Base-by-base conservation (phyloP, 805 yeast species). In the Metschnikowia kunwiensis region DNA sequence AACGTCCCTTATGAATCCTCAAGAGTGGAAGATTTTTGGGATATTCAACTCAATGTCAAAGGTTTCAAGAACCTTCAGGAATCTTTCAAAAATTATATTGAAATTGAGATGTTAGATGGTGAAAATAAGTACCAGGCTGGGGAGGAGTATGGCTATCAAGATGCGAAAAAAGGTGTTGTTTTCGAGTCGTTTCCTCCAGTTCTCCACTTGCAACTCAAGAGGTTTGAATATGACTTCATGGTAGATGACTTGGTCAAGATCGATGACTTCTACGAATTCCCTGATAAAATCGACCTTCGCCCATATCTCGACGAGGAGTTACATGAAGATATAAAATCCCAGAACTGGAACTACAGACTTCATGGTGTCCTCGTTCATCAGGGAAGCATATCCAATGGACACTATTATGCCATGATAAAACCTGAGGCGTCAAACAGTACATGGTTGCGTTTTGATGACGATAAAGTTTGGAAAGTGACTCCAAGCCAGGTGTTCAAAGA, bases 401-500 rank as follows among this genome's bases (percentile, higher is more conserved):
- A 93, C 57, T 93, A 93, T 60, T 93, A 93, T 55, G 93, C 98
- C 0, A 74, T 93, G 78, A 80, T 93, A 34, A 88, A 81, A 58
- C 97, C 47, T 2, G 73, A 73, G 17, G 65, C 72, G 2, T 68
- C 74, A 14, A 81, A 78, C 34, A 63, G 74, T 26, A 53, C 62
- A 7, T 93, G 98, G 98, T 82, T 75, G 57, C 73, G 91, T 54
- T 93, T 91, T 66, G 99, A 93, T 58, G 99, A 93, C 60, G 98
- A 93, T 54, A 77, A 81, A 42, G 99, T 93, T 20, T 85, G 95
- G 74, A 77, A 79, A 49, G 97, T 85, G 1, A 85, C 95, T 0
- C 72, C 77, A 24, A 73, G 72, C 37, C 95, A 91, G 51, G 98
- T 88, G 0, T 83, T 89, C 53, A 89, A 88, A 24, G 95, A 86